phyloP scores from a whole-genome alignment of 148 eudicot species.

The Arctostaphylos glauca region DNA sequence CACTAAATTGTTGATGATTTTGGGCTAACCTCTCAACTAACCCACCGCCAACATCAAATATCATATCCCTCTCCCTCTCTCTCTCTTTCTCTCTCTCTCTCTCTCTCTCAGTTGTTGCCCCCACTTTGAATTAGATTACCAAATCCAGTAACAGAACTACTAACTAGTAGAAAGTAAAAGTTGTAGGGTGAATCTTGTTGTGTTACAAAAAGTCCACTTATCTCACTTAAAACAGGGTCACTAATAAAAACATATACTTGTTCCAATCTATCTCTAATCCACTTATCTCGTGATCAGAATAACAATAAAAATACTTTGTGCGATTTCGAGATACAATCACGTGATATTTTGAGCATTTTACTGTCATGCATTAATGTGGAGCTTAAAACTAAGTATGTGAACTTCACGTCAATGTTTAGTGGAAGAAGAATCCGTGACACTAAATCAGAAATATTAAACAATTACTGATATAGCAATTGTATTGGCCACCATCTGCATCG shows the following conservation, averaged over 20 bases:
- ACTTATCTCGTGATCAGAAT: too few species aligned
- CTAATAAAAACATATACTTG: neutral
- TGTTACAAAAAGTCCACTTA: neutral
- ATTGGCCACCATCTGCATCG: too few species aligned
- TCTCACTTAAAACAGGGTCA: neutral
- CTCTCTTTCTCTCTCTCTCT: neutral
- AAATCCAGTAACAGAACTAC: conserved; percentile 11
- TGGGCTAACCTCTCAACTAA: conserved; percentile 9
- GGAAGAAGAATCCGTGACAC: too few species aligned
- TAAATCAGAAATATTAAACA: too few species aligned
- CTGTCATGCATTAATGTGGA: too few species aligned
- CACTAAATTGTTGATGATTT: conserved; percentile 5
- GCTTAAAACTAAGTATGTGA: too few species aligned
- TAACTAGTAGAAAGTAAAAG: neutral
- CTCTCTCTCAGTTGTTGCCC: neutral
- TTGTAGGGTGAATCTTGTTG: neutral
- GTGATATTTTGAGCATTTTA: too few species aligned
- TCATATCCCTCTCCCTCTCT: neutral
- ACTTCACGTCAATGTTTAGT: too few species aligned
- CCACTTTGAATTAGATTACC: conserved; percentile 11
- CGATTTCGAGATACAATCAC: too few species aligned
- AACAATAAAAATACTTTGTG: too few species aligned
- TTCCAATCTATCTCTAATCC: too few species aligned
- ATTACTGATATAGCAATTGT: too few species aligned
- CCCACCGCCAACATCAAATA: neutral